A percentile compares a stretch with the other conserved stretches of the same genome.
phyloP scores from a whole-genome alignment of 495 filamentous ascomycete species.

The Astrothelium macrocarpum region DNA sequence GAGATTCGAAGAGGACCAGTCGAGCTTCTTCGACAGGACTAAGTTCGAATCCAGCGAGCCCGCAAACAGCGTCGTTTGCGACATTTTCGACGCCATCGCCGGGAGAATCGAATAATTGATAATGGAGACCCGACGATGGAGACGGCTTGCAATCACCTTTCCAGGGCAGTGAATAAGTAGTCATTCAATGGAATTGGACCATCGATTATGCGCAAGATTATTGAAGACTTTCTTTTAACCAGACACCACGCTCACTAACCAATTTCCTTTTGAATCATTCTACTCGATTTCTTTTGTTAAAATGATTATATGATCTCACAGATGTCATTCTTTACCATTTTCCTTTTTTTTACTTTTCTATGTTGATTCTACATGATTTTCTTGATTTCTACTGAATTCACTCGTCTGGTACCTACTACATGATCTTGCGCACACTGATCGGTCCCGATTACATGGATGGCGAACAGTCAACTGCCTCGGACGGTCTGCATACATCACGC shows the following conservation, averaged over 20 bases:
- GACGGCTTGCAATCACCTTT: background rate
- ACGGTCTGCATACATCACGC: background rate
- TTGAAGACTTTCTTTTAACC: constrained; percentile 1
- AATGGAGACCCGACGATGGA: background rate
- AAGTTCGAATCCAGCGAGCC: background rate
- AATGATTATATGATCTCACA: background rate
- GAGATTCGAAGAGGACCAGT: constrained; percentile 6
- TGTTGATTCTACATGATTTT: background rate
- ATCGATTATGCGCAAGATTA: background rate
- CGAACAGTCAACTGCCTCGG: background rate
- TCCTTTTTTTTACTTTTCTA: background rate
- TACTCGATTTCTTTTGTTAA: background rate
- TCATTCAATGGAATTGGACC: background rate
- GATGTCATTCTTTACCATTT: background rate
- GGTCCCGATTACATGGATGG: background rate
- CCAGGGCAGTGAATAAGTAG: background rate
- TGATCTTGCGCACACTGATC: background rate
- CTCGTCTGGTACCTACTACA: background rate
- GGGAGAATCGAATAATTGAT: background rate
- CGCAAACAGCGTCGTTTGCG: background rate
- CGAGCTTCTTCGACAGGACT: background rate
- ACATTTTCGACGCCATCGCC: background rate
- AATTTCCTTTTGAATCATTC: background rate
- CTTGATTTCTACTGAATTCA: background rate
- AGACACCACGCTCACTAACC: background rate